Base-by-base conservation (phyloP, 352 stramenopile genomes). In the Phytophthora multivora region DNA sequence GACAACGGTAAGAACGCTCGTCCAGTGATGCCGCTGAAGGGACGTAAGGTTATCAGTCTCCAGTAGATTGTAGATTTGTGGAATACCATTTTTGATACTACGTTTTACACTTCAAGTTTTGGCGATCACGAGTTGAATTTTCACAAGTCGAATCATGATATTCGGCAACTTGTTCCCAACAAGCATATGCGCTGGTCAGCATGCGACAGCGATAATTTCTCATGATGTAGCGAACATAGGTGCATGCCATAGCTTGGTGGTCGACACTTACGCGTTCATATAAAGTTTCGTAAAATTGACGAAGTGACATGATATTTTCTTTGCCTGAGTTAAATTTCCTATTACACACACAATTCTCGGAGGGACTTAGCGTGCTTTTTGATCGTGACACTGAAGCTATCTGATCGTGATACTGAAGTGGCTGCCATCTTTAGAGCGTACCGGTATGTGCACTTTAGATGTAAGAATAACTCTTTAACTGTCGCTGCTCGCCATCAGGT, bases 21-120 rank as follows among this genome's bases (percentile, higher is more conserved):
- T 15, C 51, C 51, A 3, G 66, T 69, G 30, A 59, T 66, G 33
- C 19, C 48, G 26, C 47, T 79, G 13, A 74, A 79, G 40, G 66
- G 61, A 41, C 73, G 73, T 26, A 66, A 28, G 4, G 25, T 69
- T 23, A 26, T 38, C 19, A 66, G 52, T 31, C 41, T 60, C 0
- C 16, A 46, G 51, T 59, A 59, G 19, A 10, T 18, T 1, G 51
- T 59, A 59, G 19, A 10, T 18, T n/a, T 4, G 3, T 40, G 18
- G n/a, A 33, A 33, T 33, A 33, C 28, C n/a, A n/a, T 13, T 33
- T 33, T 33, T 33, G 28, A 30, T 9, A 33, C 28, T 33, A 0
- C 5, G 26, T 10, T 30, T 30, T 30, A 23, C 21, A 23, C 21
- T 23, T 23, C 21, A 31, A 31, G 26, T 10, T 10, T 10, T 31